A percentile compares a stretch with the other conserved stretches of the same genome.
Conservation (phyloP, 805 yeast species). For the Metschnikowia koreensis region DNA sequence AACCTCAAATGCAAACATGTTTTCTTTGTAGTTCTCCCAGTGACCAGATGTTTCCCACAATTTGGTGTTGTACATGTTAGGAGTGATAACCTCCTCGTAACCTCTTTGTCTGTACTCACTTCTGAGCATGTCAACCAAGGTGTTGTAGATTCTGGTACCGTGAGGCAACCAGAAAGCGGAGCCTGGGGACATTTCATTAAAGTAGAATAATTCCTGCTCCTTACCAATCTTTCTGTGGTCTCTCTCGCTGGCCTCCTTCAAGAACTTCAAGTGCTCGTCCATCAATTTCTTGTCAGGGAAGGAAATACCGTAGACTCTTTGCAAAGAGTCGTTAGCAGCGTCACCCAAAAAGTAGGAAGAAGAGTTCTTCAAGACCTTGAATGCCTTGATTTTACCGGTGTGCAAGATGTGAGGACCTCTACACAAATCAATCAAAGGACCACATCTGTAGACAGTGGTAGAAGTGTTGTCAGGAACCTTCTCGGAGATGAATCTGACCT, state of each 20-base stretch:
- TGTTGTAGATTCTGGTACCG: conserved; percentile 95
- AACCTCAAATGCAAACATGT: conserved; percentile 95
- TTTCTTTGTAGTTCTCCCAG: conserved; percentile 96
- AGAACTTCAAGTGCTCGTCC: conserved; percentile 91
- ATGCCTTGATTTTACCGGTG: conserved; percentile 93
- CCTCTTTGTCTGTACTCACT: conserved; percentile 89
- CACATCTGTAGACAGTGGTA: conserved; percentile 96
- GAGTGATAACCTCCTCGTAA: conserved; percentile 97
- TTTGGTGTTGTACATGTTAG: conserved; percentile 96
- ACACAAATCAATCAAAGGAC: conserved; percentile 94
- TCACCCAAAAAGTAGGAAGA: conserved; percentile 96
- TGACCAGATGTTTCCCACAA: conserved; percentile 99
- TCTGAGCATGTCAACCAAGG: conserved; percentile 76
- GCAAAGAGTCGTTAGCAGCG: conserved; percentile 87
- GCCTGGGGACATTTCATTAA: conserved; percentile 97
- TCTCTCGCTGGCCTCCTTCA: conserved; percentile 94
- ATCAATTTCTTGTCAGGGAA: conserved; percentile 97
- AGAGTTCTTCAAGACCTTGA: conserved; percentile 92
- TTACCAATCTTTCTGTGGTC: conserved; percentile 95
- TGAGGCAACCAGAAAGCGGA: conserved; percentile 99
- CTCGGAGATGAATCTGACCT: conserved; percentile 78
- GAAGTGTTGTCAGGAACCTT: conserved; percentile 96
- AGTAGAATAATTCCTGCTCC: conserved; percentile 93
- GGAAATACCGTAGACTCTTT: conserved; percentile 95
- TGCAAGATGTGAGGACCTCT: conserved; percentile 97